These are phyloP conservation scores for Neurospora africana DNA, from an alignment of 495 filamentous ascomycete genomes.

Conservation along the genomic window DNA sequence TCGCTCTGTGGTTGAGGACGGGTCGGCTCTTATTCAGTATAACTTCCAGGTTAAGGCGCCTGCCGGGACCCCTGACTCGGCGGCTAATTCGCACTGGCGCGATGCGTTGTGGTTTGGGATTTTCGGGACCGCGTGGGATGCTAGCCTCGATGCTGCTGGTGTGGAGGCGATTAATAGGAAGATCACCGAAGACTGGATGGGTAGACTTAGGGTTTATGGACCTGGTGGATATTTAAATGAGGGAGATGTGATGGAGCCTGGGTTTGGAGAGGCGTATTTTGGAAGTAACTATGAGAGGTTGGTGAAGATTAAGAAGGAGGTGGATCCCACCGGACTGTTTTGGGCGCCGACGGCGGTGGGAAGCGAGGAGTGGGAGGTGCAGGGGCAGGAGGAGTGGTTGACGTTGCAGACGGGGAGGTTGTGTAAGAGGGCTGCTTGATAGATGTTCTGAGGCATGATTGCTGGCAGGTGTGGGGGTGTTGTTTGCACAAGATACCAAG, in stretches of 20 bases:
- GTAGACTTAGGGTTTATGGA: slow-evolving; percentile 8
- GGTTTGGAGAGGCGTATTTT: slow-evolving; percentile 54
- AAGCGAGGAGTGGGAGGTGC: slow-evolving; percentile 33
- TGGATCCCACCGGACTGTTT: slow-evolving; percentile 45
- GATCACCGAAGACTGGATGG: slow-evolving; percentile 21
- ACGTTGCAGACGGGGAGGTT: slow-evolving; percentile 15
- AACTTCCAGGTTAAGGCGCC: slow-evolving; percentile 9
- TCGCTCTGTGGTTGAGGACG: slow-evolving; percentile 10
- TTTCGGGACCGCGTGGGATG: slow-evolving; percentile 6
- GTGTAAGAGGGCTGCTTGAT: slow-evolving; percentile 2
- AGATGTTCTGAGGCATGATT: too few species aligned
- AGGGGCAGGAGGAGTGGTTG: slow-evolving; percentile 11
- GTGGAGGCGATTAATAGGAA: slow-evolving; percentile 4
- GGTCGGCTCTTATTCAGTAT: slow-evolving; percentile 14
- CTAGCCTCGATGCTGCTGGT: neutral
- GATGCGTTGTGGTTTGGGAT: slow-evolving; percentile 9
- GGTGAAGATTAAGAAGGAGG: slow-evolving; percentile 36
- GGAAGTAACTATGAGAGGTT: slow-evolving; percentile 37
- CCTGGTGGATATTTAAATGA: slow-evolving; percentile 41
- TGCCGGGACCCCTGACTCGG: slow-evolving; percentile 4
- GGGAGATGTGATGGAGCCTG: slow-evolving; percentile 49
- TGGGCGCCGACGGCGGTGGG: slow-evolving; percentile 47
- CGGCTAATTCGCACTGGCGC: slow-evolving; percentile 18
- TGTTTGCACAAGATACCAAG: too few species aligned
- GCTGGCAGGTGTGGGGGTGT: too few species aligned